Conservation (phyloP, 1,284 basidiomycete genomes). For the Rhodotorula sp. region DNA sequence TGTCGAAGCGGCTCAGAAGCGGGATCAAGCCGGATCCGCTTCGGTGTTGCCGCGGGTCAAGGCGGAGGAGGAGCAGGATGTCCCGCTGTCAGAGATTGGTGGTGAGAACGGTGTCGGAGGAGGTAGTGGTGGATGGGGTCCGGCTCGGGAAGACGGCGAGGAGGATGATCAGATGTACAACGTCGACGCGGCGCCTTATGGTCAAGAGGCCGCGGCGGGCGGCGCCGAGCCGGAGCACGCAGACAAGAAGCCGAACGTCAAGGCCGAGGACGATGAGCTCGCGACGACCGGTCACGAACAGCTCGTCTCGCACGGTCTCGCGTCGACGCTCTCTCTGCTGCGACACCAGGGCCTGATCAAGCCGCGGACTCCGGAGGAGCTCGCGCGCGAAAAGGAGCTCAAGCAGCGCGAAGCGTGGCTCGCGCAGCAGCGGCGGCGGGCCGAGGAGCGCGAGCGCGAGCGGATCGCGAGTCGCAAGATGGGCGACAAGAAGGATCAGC, state of each 20-base stretch:
- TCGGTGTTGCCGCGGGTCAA: conserved; percentile 46
- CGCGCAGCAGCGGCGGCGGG: conserved; percentile 71
- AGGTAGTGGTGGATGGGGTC: conserved; percentile 59
- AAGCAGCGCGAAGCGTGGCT: conserved; percentile 86
- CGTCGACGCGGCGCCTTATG: background rate
- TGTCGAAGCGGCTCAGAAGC: conserved; percentile 3
- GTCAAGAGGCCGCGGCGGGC: background rate
- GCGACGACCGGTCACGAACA: conserved; percentile 58
- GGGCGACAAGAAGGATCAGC: conserved; percentile 79
- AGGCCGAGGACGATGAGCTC: conserved; percentile 29
- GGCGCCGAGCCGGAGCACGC: background rate
- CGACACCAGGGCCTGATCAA: conserved; percentile 87
- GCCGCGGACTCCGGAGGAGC: conserved; percentile 62
- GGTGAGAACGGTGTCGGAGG: conserved; percentile 44
- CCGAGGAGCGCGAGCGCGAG: conserved; percentile 77
- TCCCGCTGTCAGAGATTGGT: conserved; percentile 45
- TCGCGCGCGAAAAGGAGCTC: conserved; percentile 78
- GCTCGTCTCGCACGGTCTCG: conserved; percentile 77
- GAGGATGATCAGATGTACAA: conserved; percentile 31
- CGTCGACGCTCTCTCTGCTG: conserved; percentile 80
- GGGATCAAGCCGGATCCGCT: conserved; percentile 46
- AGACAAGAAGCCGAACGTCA: conserved; percentile 18
- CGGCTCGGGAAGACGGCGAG: conserved; percentile 59
- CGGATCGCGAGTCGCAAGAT: conserved; percentile 58
- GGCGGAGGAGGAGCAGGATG: conserved; percentile 20